These are phyloP conservation scores for Pseudozyma sp. DNA, from an alignment of 1,284 basidiomycete species.

Conservation along the genomic window DNA sequence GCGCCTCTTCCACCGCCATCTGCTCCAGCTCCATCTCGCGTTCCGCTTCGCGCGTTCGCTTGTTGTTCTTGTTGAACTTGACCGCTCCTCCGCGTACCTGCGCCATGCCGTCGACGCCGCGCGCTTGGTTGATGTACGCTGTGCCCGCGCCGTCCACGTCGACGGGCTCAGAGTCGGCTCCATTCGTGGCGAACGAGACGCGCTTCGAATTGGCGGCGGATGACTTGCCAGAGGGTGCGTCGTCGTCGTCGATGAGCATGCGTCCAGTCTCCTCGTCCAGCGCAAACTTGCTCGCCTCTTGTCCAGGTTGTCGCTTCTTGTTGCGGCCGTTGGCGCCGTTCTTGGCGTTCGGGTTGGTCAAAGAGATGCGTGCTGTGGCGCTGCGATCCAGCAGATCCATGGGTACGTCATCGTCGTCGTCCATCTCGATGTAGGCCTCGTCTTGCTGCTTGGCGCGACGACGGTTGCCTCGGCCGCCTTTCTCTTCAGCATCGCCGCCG, in stretches of 20 bases:
- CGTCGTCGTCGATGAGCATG: constrained; percentile 79
- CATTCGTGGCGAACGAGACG: constrained; percentile 65
- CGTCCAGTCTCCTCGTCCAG: constrained; percentile 87
- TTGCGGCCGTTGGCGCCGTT: constrained; percentile 24
- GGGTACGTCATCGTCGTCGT: constrained; percentile 88
- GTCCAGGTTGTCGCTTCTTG: constrained; percentile 74
- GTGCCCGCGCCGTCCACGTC: constrained; percentile 73
- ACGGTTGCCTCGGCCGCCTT: constrained; percentile 20
- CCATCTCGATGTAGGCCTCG: constrained; percentile 74
- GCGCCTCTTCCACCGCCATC: constrained; percentile 52
- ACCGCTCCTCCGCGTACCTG: constrained; percentile 80
- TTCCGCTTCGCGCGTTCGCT: constrained; percentile 63
- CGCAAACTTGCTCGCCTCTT: constrained; percentile 87
- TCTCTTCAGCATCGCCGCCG: constrained; percentile 28
- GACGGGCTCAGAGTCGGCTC: constrained; percentile 72
- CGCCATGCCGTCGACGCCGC: constrained; percentile 87
- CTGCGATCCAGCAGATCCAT: constrained; percentile 89
- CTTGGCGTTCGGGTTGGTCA: constrained; percentile 38
- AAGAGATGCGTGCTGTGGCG: constrained; percentile 44
- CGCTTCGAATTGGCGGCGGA: constrained; percentile 18
- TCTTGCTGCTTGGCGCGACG: constrained; percentile 63
- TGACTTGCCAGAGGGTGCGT: constrained; percentile 25
- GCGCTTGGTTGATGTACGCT: constrained; percentile 85
- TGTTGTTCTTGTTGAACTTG: constrained; percentile 91
- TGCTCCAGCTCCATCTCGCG: constrained; percentile 59